These are phyloP conservation scores for Chaetomium fimeti DNA, from an alignment of 495 filamentous ascomycete genomes.

Conservation along the genomic window DNA sequence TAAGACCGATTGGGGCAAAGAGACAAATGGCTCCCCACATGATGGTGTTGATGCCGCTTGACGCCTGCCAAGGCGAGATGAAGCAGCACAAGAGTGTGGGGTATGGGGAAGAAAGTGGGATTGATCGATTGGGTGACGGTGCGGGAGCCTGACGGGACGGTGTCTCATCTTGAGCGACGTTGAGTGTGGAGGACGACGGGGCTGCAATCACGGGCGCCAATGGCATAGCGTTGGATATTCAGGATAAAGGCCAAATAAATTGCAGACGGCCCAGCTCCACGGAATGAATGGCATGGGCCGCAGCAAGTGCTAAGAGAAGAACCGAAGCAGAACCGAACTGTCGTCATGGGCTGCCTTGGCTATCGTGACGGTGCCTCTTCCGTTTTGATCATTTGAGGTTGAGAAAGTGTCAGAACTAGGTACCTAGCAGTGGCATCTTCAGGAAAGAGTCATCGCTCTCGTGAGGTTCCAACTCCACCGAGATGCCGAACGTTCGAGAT, in stretches of 20 bases:
- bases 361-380: background rate
- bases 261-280: background rate
- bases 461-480: too few species aligned
- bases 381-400: background rate
- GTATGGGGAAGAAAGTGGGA: constrained; percentile 6
- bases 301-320: background rate
- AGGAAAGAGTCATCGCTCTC: background rate
- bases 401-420: too few species aligned
- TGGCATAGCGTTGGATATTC: constrained; percentile 9
- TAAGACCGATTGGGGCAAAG: background rate
- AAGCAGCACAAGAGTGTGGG: background rate
- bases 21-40: background rate
- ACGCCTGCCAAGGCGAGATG: constrained; percentile 7
- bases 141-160: background rate
- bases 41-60: background rate
- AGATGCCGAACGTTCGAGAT: background rate
- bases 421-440: background rate
- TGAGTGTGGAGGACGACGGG: background rate
- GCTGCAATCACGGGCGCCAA: background rate
- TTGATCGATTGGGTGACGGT: background rate
- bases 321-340: background rate
- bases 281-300: background rate
- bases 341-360: background rate
- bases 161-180: constrained; percentile 7
- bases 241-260: constrained; percentile 1